Evolutionary conservation across 1,284 basidiomycete species (phyloP), one percentile per base, ranked within the genome.

Genomic region (Cutaneotrichosporon sp.): DNA sequence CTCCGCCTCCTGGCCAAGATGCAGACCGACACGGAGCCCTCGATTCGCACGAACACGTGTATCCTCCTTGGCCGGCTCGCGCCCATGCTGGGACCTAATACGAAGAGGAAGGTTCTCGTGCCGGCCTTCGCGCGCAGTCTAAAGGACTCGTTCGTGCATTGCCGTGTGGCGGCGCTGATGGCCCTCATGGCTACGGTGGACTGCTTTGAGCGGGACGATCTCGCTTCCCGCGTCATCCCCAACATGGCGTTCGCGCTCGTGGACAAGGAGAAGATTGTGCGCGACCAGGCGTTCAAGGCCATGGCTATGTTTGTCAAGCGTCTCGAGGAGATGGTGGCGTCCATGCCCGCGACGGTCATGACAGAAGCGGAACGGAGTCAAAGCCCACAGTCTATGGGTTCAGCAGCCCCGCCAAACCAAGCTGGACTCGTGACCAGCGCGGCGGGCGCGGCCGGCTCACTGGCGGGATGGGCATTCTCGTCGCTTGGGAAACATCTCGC

Each of bases 1-100:
- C 81, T 98, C 2, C 86, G 93, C 4, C 82, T 89, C 58, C 82
- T 99, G 17, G 94, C 94, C 2, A 90, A 90, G 64, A 88, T 90
- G 75, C 96, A 98, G 77, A 84, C 82, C 17, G 94, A 98, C 68
- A 78, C 85, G 0, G 94, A 97, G 74, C 82, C 93, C 0, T 93
- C 91, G 1, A 97, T 98, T 65, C 84, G 96, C 37, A 98, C 94
- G 12, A 98, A 98, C 69, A 97, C 94, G 0, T 97, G 92, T 67
- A 96, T 98, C 61, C 82, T 98, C 4, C 84, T 99, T 38, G 94
- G 94, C 9, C 82, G 93, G 10, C 80, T 99, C 4, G 90, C 88
- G 0, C 90, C 90, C 0, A 82, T 83, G 3, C 78, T 98, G 2
- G 86, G 87, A 1, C 81, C 87, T 54, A 85, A 90, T 61, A 97